A percentile compares a stretch with the other conserved stretches of the same genome.
These are phyloP conservation scores for Garcia nutans DNA, from an alignment of 345 rosid genomes.

Conservation along the genomic window DNA sequence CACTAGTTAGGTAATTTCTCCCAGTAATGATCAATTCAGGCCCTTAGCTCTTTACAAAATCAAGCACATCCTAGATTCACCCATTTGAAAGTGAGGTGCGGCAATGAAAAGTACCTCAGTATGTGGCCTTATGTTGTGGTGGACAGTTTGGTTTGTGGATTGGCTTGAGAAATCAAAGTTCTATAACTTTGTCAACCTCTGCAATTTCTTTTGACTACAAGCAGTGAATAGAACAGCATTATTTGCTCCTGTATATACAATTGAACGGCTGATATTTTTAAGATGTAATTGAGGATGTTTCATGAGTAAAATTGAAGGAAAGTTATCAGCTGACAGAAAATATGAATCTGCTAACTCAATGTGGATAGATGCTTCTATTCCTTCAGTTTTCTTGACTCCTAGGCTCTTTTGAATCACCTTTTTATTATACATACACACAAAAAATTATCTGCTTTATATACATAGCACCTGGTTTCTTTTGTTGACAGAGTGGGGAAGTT, in stretches of 20 bases:
- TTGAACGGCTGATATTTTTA: background rate
- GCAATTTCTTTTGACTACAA: background rate
- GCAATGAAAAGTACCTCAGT: background rate
- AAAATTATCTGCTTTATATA: background rate
- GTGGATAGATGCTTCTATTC: background rate
- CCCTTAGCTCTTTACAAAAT: background rate
- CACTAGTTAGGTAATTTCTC: background rate
- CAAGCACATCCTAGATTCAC: background rate
- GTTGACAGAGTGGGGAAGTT: background rate
- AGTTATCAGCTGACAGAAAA: background rate
- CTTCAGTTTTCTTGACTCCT: background rate
- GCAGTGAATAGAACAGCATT: background rate
- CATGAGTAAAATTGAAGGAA: background rate
- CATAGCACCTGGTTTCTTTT: background rate
- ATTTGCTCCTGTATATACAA: background rate
- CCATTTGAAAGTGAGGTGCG: background rate
- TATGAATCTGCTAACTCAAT: background rate
- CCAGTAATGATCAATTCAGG: conserved; percentile 5
- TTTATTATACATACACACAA: background rate
- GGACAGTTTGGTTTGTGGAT: background rate
- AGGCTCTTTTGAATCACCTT: background rate
- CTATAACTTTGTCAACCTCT: background rate
- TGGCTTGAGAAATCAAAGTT: conserved; percentile 1
- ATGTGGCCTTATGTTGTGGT: background rate
- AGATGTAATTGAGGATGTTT: background rate